Conservation (phyloP, 768 basidiomycete genomes). For the Rhizopogon rudus region DNA sequence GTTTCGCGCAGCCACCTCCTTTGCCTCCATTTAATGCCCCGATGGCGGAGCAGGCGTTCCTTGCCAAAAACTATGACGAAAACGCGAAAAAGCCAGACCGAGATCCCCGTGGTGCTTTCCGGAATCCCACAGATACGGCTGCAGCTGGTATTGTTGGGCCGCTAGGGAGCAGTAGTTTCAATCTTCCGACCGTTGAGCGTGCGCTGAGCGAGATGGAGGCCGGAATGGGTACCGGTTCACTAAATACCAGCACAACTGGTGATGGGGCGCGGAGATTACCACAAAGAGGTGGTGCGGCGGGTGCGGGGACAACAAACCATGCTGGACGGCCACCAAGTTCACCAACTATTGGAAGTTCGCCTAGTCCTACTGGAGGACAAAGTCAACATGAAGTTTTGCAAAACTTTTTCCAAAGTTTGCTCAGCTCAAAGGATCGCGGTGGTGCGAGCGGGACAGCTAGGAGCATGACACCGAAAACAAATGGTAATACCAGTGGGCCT, state of each 20-base stretch:
- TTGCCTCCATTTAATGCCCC: constrained; percentile 77
- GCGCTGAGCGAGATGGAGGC: constrained; percentile 88
- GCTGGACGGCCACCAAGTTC: constrained; percentile 34
- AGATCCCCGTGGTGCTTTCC: constrained; percentile 86
- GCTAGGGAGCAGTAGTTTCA: constrained; percentile 82
- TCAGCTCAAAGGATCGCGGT: constrained; percentile 63
- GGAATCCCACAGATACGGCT: constrained; percentile 62
- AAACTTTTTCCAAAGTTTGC: constrained; percentile 81
- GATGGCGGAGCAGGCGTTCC: constrained; percentile 86
- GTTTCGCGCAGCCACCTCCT: constrained; percentile 45
- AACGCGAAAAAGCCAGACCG: constrained; percentile 86
- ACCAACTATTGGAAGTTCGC: constrained; percentile 31
- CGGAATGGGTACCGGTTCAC: constrained; percentile 33
- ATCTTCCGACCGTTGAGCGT: constrained; percentile 81
- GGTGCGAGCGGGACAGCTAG: constrained; percentile 27
- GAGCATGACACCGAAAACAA: constrained; percentile 26
- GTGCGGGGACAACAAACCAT: constrained; percentile 27
- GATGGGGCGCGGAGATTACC: constrained; percentile 32
- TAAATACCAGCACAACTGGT: constrained; percentile 29
- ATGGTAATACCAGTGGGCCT: constrained; percentile 29
- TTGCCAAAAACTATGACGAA: constrained; percentile 87
- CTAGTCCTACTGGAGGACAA: constrained; percentile 50
- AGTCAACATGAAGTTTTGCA: constrained; percentile 81
- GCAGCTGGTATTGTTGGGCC: constrained; percentile 85
- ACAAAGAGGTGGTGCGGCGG: constrained; percentile 24